A percentile compares a stretch with the other conserved stretches of the same genome.
Conservation (phyloP, 768 basidiomycete genomes). For the Sutorius australiensis region DNA sequence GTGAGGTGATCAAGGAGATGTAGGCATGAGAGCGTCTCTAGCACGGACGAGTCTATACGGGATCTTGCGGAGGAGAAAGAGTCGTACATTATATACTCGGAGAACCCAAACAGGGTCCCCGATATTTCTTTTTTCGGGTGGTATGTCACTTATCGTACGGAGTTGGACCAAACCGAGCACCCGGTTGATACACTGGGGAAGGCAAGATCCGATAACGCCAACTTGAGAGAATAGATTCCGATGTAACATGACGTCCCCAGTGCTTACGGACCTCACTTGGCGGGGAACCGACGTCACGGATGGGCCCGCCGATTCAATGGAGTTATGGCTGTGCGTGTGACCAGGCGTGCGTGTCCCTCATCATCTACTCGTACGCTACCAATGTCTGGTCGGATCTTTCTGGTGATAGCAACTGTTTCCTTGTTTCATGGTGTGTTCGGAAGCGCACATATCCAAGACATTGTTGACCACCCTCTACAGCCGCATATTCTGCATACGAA, state of each 20-base stretch:
- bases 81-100: constrained; percentile 16
- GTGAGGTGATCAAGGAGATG: neutral
- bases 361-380: too few species aligned
- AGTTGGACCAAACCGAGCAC: constrained; percentile 3
- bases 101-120: constrained; percentile 9
- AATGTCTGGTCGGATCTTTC: constrained; percentile 45
- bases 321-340: neutral
- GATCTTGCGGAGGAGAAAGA: neutral
- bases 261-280: neutral
- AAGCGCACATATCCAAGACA: neutral
- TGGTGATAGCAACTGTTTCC: constrained; percentile 43
- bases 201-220: neutral
- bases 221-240: neutral
- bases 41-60: neutral
- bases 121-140: constrained; percentile 2
- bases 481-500: constrained; percentile 79
- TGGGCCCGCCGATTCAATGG: neutral
- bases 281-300: neutral
- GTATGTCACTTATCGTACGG: neutral
- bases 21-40: neutral
- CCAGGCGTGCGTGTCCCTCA: neutral
- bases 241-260: neutral
- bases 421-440: constrained; percentile 51
- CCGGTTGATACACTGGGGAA: neutral
- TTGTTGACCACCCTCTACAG: constrained; percentile 34